Percentiles rank a stretch among this genome's conserved stretches.
phyloP scores from a whole-genome alignment of 73 alveolate genomes.

The Stentor roeselii region DNA sequence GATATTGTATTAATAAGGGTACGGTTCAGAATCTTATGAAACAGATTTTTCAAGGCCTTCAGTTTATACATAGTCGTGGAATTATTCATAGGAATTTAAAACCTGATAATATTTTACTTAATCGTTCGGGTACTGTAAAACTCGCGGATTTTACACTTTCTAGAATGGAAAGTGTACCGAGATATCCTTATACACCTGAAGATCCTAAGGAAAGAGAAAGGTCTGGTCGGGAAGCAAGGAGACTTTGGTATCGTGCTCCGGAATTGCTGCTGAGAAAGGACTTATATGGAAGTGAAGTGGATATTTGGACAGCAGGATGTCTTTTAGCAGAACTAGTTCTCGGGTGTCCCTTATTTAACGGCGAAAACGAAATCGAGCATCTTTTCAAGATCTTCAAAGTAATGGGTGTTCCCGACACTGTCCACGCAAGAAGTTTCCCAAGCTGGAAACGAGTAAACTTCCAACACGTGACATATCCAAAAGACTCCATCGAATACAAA shows the following conservation, averaged over 20 bases:
- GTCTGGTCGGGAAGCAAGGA: conserved; percentile 92
- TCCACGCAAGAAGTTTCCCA: conserved; percentile 51
- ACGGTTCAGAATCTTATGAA: conserved; percentile 26
- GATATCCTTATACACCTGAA: conserved; percentile 92
- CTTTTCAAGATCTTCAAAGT: conserved; percentile 70
- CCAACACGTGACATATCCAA: conserved; percentile 26
- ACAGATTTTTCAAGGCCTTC: conserved; percentile 59
- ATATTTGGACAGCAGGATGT: conserved; percentile 95
- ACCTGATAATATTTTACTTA: conserved; percentile 89
- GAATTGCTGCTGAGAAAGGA: conserved; percentile 84
- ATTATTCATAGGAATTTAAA: conserved; percentile 94
- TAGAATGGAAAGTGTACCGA: conserved; percentile 79
- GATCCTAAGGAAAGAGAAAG: conserved; percentile 97
- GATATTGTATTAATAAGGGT: neutral
- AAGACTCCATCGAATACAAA: conserved; percentile 43
- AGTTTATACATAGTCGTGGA: conserved; percentile 67
- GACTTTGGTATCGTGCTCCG: conserved; percentile 97
- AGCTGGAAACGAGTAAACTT: conserved; percentile 61
- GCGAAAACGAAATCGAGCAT: conserved; percentile 81
- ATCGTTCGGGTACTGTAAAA: conserved; percentile 65
- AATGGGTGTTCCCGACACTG: conserved; percentile 64
- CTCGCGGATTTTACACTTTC: conserved; percentile 93
- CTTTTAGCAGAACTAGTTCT: conserved; percentile 81
- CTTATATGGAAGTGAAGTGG: conserved; percentile 86
- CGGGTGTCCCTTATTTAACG: conserved; percentile 85